phyloP scores from a whole-genome alignment of 768 basidiomycete genomes.

The Cyathus striatus region DNA sequence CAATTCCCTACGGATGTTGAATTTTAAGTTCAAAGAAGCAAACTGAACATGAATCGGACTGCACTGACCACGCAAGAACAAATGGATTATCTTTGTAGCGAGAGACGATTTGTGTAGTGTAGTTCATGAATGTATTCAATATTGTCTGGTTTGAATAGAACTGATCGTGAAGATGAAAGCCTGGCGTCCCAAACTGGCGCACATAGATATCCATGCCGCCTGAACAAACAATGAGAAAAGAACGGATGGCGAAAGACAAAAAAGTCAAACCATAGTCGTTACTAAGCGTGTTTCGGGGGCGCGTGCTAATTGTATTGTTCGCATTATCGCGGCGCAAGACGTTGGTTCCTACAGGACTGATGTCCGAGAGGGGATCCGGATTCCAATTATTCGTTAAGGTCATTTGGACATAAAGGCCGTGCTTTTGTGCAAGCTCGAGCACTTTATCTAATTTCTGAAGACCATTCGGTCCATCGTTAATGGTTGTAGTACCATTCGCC shows the following conservation, averaged over 20 bases:
- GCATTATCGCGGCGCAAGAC: conserved; percentile 22
- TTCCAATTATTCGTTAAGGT: conserved; percentile 64
- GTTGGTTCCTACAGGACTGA: neutral
- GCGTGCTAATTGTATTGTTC: conserved; percentile 26
- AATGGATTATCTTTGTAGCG: conserved; percentile 50
- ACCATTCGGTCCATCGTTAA: conserved; percentile 60
- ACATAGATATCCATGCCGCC: conserved; percentile 69
- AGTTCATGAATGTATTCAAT: conserved; percentile 50
- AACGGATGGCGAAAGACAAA: conserved; percentile 4
- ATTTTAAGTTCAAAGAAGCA: neutral
- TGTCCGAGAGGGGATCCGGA: conserved; percentile 19
- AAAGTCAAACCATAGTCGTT: conserved; percentile 52
- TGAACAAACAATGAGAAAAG: too few relatives aligned
- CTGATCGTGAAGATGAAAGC: conserved; percentile 43
- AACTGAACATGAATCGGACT: neutral
- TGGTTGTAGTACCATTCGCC: conserved; percentile 42
- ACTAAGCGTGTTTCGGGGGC: conserved; percentile 50
- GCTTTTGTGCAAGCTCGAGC: conserved; percentile 46
- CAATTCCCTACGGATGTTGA: conserved; percentile 45
- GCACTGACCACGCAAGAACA: conserved; percentile 45
- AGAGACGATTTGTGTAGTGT: conserved; percentile 45
- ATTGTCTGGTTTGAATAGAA: conserved; percentile 53
- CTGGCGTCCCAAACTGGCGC: conserved; percentile 35
- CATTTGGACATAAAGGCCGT: conserved; percentile 46
- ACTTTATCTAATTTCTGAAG: conserved; percentile 60